Percentiles rank a stretch among this genome's conserved stretches.
Conservation (phyloP, 768 basidiomycete genomes). For the Pleurotus eryngii region DNA sequence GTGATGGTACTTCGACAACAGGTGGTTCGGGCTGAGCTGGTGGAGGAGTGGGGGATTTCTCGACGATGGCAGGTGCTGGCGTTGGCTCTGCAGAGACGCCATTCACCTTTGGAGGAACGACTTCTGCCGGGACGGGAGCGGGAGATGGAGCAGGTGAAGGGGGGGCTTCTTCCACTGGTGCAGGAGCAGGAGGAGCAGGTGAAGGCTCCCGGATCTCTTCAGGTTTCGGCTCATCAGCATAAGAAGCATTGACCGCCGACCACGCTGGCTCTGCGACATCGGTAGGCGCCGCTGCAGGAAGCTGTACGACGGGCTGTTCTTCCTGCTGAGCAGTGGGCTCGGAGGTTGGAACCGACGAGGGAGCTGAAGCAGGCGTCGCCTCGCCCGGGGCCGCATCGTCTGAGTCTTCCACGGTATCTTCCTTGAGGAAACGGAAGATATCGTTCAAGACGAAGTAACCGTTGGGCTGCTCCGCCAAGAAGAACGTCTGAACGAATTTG, state of each 20-base stretch:
- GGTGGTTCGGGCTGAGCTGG: constrained; percentile 10
- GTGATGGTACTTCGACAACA: constrained; percentile 17
- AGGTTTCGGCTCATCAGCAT: constrained; percentile 20
- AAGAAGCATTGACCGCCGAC: constrained; percentile 19
- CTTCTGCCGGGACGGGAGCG: constrained; percentile 17
- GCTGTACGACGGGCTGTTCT: neutral
- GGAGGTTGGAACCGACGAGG: constrained; percentile 19
- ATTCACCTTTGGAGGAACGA: constrained; percentile 22
- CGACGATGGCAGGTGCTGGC: constrained; percentile 25
- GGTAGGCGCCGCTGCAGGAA: neutral
- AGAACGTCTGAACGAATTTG: constrained; percentile 99
- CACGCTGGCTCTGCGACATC: constrained; percentile 20
- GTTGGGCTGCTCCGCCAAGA: constrained; percentile 98
- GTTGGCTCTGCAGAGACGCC: constrained; percentile 24
- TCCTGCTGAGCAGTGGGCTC: neutral
- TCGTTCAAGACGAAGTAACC: constrained; percentile 99
- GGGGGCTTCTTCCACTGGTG: constrained; percentile 25
- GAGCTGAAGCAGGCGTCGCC: constrained; percentile 32
- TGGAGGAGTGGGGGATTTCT: constrained; percentile 20
- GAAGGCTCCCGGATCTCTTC: constrained; percentile 14
- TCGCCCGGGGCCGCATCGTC: constrained; percentile 37
- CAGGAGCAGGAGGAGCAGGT: constrained; percentile 30
- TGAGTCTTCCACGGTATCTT: constrained; percentile 73
- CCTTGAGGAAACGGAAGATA: constrained; percentile 99
- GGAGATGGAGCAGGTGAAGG: constrained; percentile 23